Conservation (phyloP, 2,329 filamentous ascomycete genomes). For the Trichophyton verrucosum region DNA sequence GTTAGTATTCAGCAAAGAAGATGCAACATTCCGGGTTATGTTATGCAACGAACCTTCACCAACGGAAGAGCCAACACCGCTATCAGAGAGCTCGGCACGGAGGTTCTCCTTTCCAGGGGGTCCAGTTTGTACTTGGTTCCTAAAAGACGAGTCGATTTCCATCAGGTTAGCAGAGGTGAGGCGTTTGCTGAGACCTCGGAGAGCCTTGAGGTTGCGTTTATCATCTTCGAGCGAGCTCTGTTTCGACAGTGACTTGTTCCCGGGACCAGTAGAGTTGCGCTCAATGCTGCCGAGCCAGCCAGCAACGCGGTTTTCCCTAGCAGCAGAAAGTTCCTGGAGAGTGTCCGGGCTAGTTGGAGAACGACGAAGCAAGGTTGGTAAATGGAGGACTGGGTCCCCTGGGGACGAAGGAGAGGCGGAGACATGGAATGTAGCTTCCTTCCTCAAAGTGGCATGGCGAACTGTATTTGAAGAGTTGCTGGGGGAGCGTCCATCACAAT, state of each 20-base stretch:
- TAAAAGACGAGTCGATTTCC: slow-evolving; percentile 19
- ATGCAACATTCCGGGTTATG: slow-evolving; percentile 30
- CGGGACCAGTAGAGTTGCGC: slow-evolving; percentile 42
- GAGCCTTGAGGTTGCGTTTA: slow-evolving; percentile 49
- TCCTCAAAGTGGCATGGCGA: slow-evolving; percentile 47
- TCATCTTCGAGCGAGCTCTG: slow-evolving; percentile 25
- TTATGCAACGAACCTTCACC: slow-evolving; percentile 32
- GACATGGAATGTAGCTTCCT: slow-evolving; percentile 53
- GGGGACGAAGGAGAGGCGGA: slow-evolving; percentile 29
- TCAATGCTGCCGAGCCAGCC: slow-evolving; percentile 55
- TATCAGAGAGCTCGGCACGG: slow-evolving; percentile 67
- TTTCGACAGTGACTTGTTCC: slow-evolving; percentile 26
- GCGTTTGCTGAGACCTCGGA: slow-evolving; percentile 46
- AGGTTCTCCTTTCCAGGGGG: slow-evolving; percentile 34
- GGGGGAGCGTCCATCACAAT: slow-evolving; percentile 12
- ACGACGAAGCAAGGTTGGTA: slow-evolving; percentile 46
- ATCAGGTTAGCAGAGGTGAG: slow-evolving; percentile 33
- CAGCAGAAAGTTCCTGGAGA: slow-evolving; percentile 59
- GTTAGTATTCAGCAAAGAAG: slow-evolving; percentile 21
- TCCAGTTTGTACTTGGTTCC: slow-evolving; percentile 18
- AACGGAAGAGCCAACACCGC: slow-evolving; percentile 75
- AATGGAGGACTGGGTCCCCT: slow-evolving; percentile 32
- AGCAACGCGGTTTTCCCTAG: slow-evolving; percentile 56
- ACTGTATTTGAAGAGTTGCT: slow-evolving; percentile 14
- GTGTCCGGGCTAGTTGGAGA: slow-evolving; percentile 46